Base-by-base conservation (phyloP, 225 moss, liverwort and hornwort genomes). In the Ulota crispa region DNA sequence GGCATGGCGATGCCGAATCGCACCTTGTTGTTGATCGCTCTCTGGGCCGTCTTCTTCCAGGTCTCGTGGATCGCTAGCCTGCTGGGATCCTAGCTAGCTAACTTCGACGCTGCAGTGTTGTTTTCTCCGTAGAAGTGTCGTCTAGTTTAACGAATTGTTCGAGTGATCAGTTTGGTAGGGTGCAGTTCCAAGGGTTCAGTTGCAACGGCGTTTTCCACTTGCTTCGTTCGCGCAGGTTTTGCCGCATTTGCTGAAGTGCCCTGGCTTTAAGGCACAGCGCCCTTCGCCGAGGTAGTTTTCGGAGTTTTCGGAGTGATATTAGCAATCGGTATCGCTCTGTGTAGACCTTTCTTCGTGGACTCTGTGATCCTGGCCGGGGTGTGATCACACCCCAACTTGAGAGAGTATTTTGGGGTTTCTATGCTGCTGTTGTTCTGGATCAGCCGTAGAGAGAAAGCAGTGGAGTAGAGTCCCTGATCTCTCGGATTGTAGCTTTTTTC, bases 31-130 rank as follows among this genome's bases (percentile, higher is more conserved):
- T 30, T 30, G 27, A 14, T 37, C 36, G 24, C 80, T 12, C 11
- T 47, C 20, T 27, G 70, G 70, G 77, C 45, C 3, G 27, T 71
- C 45, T 73, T 79, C 59, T 36, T 73, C 0, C 63, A 50, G 11
- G 79, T 37, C 2, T 54, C 36, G n/a, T 84, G 84, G 79, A 43
- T 73, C 20, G 73, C 84, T 0, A 78, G 78, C 36, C 78, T 83
- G 2, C 52, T 70, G 23, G 83, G 64, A 56, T 78, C 71, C 14
- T 83, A 78, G 76, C 32, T 10, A 42, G 42, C 32, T 18, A 50
- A 1, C 50, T 4, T 15, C 16, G 47, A 47, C 15, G 47, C 15
- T 11, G 16, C 16, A 47, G 16, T 50, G 1, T 18, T 16, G 16
- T 1, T 5, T 2, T 32, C 7, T 28, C 18, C 20, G 56, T 27